These are phyloP conservation scores for Selaginella tamariscina DNA, from an alignment of 75 land plant species.

Conservation along the genomic window DNA sequence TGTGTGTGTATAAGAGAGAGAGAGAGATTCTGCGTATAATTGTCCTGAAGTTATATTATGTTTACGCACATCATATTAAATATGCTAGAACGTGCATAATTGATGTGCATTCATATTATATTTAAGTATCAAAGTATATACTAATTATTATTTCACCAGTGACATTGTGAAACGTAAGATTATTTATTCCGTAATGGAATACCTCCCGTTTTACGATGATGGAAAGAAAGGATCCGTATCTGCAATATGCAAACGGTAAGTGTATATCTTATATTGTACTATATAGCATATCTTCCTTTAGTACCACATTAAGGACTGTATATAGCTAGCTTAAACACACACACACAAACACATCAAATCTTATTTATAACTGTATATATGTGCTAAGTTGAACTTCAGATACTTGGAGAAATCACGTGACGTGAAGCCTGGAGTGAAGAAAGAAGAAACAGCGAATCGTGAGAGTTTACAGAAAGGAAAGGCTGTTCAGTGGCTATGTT, in stretches of 20 bases:
- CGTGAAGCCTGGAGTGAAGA: constrained; percentile 27
- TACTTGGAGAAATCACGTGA: constrained; percentile 73
- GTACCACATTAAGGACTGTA: neutral
- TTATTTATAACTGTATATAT: neutral
- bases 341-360: no score
- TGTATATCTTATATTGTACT: neutral
- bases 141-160: constrained; percentile 19
- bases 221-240: constrained; percentile 53
- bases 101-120: neutral
- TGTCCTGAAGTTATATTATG: no score
- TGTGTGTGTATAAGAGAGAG: no score
- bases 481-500: constrained; percentile 95
- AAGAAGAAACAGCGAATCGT: constrained; percentile 46
- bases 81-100: neutral
- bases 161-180: constrained; percentile 78
- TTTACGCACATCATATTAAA: no score
- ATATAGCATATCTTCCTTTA: no score
- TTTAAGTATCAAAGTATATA: neutral
- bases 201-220: constrained; percentile 67
- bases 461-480: constrained; percentile 68
- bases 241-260: constrained; percentile 79
- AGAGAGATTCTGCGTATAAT: no score
- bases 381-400: constrained; percentile 30
- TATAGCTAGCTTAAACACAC: neutral
- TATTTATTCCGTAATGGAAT: constrained; percentile 75